Evolutionary conservation across 371 early-diverging fungal genomes (phyloP).

Genomic region (Apophysomyces ossiformis): DNA sequence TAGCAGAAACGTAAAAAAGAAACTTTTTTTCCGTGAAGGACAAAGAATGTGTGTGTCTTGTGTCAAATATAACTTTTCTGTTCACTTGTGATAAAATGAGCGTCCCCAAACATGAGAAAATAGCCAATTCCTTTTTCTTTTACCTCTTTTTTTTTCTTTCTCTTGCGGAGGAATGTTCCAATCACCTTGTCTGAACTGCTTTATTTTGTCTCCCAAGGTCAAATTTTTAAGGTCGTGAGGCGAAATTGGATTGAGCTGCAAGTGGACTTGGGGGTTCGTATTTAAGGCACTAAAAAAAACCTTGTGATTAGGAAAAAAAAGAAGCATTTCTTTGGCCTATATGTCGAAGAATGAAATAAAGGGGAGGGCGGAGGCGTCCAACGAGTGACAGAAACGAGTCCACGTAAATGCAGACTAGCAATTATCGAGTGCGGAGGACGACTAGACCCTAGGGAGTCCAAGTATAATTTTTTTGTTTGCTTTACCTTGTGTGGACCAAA

Average conservation of each 20-base stretch:
- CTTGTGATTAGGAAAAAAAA: background rate
- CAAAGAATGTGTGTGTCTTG: background rate
- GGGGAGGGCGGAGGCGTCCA: conserved; percentile 8
- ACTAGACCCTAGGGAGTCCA: conserved; percentile 2
- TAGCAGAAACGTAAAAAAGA: background rate
- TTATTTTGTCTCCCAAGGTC: too few relatives aligned
- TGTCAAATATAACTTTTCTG: background rate
- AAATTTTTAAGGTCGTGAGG: too few relatives aligned
- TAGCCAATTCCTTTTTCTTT: too few relatives aligned
- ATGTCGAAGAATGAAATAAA: conserved; percentile 8
- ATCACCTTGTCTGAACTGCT: too few relatives aligned
- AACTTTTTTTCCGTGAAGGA: background rate
- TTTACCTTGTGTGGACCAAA: conserved; percentile 5
- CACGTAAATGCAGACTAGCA: conserved; percentile 8
- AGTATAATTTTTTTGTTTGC: background rate
- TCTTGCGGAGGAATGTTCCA: too few relatives aligned
- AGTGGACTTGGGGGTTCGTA: background rate
- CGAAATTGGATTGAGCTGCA: too few relatives aligned
- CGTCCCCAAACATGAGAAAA: background rate
- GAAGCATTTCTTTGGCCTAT: background rate
- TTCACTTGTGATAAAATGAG: background rate
- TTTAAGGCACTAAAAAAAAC: background rate
- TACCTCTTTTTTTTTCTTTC: too few relatives aligned
- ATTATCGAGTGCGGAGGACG: conserved; percentile 6
- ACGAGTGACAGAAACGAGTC: background rate